phyloP scores from a whole-genome alignment of 1,284 basidiomycete genomes.

The Albatrellus sp. region DNA sequence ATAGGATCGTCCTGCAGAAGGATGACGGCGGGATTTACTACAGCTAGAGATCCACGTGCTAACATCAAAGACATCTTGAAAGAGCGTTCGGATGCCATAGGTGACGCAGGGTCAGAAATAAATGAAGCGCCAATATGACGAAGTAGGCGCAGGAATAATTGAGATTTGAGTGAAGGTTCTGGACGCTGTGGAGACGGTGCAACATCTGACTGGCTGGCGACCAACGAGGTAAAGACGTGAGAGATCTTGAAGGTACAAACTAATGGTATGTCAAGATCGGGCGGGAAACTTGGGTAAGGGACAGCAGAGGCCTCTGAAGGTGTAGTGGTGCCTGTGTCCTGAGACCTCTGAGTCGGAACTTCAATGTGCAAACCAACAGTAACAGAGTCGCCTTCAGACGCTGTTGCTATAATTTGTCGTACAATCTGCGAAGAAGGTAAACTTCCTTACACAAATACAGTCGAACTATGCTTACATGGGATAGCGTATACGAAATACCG shows the following conservation, averaged over 20 bases:
- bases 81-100: constrained; percentile 25
- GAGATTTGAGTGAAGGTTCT: constrained; percentile 46
- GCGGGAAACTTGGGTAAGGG: constrained; percentile 9
- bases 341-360: constrained; percentile 14
- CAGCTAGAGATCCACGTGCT: constrained; percentile 36
- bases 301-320: constrained; percentile 5
- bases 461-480: constrained; percentile 53
- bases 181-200: constrained; percentile 24
- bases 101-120: constrained; percentile 26
- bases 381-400: constrained; percentile 68
- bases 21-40: constrained; percentile 18
- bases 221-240: constrained; percentile 21
- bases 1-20: constrained; percentile 33
- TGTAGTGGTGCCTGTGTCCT: constrained; percentile 12
- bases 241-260: constrained; percentile 48
- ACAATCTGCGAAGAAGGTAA: constrained; percentile 43
- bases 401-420: constrained; percentile 68
- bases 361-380: constrained; percentile 76
- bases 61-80: constrained; percentile 45
- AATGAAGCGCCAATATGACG: constrained; percentile 55
- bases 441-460: constrained; percentile 6
- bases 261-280: constrained; percentile 20
- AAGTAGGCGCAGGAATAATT: constrained; percentile 56
- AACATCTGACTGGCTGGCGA: constrained; percentile 7
- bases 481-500: constrained; percentile 67